These are phyloP conservation scores for Penicillium robsamsonii DNA, from an alignment of 495 filamentous ascomycete species.

Conservation along the genomic window DNA sequence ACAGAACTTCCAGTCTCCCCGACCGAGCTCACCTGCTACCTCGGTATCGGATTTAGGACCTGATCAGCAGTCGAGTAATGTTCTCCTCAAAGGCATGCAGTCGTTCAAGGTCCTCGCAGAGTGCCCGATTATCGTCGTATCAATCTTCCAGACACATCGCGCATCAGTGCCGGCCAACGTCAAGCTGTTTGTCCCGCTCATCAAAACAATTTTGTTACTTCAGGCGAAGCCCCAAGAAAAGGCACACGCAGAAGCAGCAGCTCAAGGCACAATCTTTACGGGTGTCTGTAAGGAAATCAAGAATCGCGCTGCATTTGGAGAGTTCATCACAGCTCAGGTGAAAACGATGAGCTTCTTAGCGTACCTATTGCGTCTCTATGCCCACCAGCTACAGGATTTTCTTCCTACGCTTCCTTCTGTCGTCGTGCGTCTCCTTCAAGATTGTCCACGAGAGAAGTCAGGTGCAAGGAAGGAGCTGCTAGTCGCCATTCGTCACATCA, in stretches of 20 bases:
- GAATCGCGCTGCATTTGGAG: slow-evolving; percentile 91
- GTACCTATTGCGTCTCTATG: slow-evolving; percentile 86
- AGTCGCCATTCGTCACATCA: slow-evolving; percentile 96
- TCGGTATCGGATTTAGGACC: slow-evolving; percentile 70
- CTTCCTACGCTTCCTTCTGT: slow-evolving; percentile 83
- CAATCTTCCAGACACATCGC: slow-evolving; percentile 92
- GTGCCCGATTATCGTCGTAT: slow-evolving; percentile 98
- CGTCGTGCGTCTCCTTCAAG: slow-evolving; percentile 85
- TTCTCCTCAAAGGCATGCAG: slow-evolving; percentile 87
- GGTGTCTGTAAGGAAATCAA: slow-evolving; percentile 93
- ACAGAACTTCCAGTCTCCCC: slow-evolving; percentile 77
- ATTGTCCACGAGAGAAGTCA: slow-evolving; percentile 92
- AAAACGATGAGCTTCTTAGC: slow-evolving; percentile 99
- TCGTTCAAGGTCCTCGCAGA: slow-evolving; percentile 98
- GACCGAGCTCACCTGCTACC: slow-evolving; percentile 84
- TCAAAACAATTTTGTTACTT: slow-evolving; percentile 83
- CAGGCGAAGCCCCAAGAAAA: slow-evolving; percentile 93
- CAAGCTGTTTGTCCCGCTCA: slow-evolving; percentile 86
- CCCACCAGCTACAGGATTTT: slow-evolving; percentile 85
- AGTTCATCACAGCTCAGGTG: slow-evolving; percentile 96
- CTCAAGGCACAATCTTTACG: slow-evolving; percentile 76
- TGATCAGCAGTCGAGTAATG: slow-evolving; percentile 78
- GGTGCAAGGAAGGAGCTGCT: slow-evolving; percentile 90
- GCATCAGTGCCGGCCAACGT: slow-evolving; percentile 77
- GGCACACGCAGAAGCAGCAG: slow-evolving; percentile 79